Evolutionary conservation across 2,329 filamentous ascomycete genomes (phyloP), one percentile per base, ranked within the genome.

Genomic region (Diaporthe citriasiana): DNA sequence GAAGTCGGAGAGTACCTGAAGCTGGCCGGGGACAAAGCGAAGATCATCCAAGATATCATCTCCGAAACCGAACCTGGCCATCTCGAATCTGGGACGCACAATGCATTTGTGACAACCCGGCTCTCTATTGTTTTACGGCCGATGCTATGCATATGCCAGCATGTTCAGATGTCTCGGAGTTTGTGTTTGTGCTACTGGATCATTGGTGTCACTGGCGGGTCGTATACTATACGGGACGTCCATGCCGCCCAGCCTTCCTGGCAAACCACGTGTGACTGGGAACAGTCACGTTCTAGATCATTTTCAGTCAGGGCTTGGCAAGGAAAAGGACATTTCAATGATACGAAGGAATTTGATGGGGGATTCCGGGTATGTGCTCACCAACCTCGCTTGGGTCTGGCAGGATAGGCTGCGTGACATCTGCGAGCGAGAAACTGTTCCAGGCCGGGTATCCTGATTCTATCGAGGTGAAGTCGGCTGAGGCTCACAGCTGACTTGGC

Each of bases 121-220:
- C 33, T 53, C 27, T 38, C 50, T 53, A n/a, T 50, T 17, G 51
- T 40, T 56, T 27, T 57, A 38, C 50, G 30, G 12, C 56, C 42
- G 71, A 60, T 65, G 56, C 65, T 30, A 35, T 60, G 71, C 63
- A 73, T 40, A 40, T 50, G 45, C n/a, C 56, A 71, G 55, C 25
- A 35, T 70, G 65, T 70, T 73, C 70, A 56, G 56, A 73, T 73
- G 57, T 73, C 68, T 74, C 72, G 68, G 68, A 63, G 68, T 33
- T 6, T 59, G 30, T 59, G 69, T 57, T 42, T 53, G 73, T 71
- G 50, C 47, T 13, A 65, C 71, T 33, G 33, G 70, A 51, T 15
- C 40, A 42, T 19, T 17, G 55, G 57, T 15, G 33, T n/a, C 40
- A 57, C 38, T 45, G 60, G 50, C 17, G 40, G 25, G 17, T 57